These are phyloP conservation scores for Hanseniaspora clermontiae DNA, from an alignment of 805 yeast genomes.

Conservation along the genomic window DNA sequence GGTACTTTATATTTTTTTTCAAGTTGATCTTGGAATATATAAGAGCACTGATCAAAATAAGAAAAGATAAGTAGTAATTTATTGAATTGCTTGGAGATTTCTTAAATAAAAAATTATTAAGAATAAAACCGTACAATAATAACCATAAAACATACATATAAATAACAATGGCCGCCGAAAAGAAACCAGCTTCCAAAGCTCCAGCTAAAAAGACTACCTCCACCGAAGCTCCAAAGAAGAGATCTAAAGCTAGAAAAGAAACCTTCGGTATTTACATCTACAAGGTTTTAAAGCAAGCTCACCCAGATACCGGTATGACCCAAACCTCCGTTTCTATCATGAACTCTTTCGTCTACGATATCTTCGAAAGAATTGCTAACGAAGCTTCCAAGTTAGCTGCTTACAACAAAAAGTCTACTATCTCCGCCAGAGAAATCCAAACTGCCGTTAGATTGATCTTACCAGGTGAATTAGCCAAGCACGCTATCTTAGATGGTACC, in stretches of 20 bases:
- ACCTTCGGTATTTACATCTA: slow-evolving; percentile 95
- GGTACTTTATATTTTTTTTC: neutral
- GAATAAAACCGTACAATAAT: slow-evolving; percentile 28
- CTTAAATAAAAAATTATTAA: neutral
- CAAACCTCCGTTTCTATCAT: slow-evolving; percentile 97
- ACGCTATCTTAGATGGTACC: slow-evolving; percentile 97
- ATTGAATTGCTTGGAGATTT: no score
- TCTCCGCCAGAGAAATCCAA: slow-evolving; percentile 96
- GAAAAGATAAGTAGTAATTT: neutral
- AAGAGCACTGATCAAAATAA: neutral
- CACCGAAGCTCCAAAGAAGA: slow-evolving; percentile 74
- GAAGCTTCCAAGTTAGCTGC: slow-evolving; percentile 98
- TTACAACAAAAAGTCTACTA: slow-evolving; percentile 95
- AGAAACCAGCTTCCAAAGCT: slow-evolving; percentile 95
- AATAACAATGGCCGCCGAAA: slow-evolving; percentile 64
- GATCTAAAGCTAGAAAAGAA: slow-evolving; percentile 92
- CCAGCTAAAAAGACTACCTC: slow-evolving; percentile 89
- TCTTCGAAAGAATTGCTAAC: slow-evolving; percentile 93
- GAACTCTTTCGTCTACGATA: slow-evolving; percentile 97
- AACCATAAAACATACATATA: slow-evolving; percentile 11
- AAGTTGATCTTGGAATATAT: neutral
- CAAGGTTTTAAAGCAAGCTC: slow-evolving; percentile 97
- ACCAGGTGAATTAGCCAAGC: slow-evolving; percentile 98
- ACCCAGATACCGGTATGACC: slow-evolving; percentile 99
- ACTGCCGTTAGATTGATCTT: slow-evolving; percentile 95